These are phyloP conservation scores for Diddensiella transvaalensis DNA, from an alignment of 805 yeast genomes.

Conservation along the genomic window DNA sequence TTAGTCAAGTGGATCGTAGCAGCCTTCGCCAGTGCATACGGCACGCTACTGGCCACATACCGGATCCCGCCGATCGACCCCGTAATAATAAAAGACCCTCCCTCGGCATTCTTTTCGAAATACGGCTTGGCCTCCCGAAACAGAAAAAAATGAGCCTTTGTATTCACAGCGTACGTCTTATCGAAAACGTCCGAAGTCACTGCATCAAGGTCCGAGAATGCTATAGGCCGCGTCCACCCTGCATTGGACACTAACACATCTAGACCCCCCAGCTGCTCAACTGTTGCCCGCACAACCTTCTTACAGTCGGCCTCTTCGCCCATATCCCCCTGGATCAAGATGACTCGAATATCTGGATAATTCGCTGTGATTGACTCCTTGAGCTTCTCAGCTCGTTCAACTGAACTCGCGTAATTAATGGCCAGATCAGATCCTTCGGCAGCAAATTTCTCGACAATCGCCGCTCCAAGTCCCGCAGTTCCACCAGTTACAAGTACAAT, in stretches of 20 bases:
- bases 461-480: constrained; percentile 50
- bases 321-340: constrained; percentile 21
- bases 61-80: constrained; percentile 37
- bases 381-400: background rate
- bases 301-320: constrained; percentile 21
- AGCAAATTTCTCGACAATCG: constrained; percentile 45
- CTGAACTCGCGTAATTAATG: constrained; percentile 18
- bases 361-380: background rate
- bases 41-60: constrained; percentile 34
- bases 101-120: constrained; percentile 32
- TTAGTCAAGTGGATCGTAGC: constrained; percentile 31
- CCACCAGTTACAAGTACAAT: constrained; percentile 44
- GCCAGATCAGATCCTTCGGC: constrained; percentile 43
- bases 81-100: constrained; percentile 39
- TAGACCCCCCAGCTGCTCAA: constrained; percentile 33
- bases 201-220: constrained; percentile 28
- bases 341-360: background rate
- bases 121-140: constrained; percentile 31
- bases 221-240: constrained; percentile 32
- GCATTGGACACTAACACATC: constrained; percentile 40
- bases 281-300: constrained; percentile 31
- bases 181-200: constrained; percentile 27
- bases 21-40: constrained; percentile 37
- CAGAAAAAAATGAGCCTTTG: constrained; percentile 33
- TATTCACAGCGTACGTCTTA: constrained; percentile 30